phyloP scores from a whole-genome alignment of 495 filamentous ascomycete genomes.

The Aspergillus biplanus region DNA sequence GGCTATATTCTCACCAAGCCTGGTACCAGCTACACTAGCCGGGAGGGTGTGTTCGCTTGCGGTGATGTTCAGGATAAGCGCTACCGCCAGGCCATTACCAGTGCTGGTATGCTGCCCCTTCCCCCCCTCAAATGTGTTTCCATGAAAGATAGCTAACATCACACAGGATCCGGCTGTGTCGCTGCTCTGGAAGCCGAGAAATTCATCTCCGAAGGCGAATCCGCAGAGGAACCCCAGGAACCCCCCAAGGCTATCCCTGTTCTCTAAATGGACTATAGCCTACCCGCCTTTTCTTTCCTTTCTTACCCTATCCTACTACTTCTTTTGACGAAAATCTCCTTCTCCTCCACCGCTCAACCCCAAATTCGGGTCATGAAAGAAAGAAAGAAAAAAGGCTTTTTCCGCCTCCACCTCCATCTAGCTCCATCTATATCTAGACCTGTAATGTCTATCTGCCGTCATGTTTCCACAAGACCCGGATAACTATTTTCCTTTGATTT shows the following conservation, averaged over 20 bases:
- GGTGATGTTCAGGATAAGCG: slow-evolving; percentile 99
- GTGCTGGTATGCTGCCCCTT: slow-evolving; percentile 71
- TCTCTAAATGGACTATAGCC: slow-evolving; percentile 45
- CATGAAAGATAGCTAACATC: slow-evolving; percentile 21
- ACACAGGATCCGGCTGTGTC: slow-evolving; percentile 83
- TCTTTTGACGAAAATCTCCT: background rate
- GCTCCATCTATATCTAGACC: slow-evolving; percentile 9
- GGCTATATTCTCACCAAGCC: slow-evolving; percentile 88
- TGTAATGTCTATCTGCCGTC: slow-evolving; percentile 2
- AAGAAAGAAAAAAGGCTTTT: slow-evolving; percentile 12
- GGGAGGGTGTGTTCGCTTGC: slow-evolving; percentile 93
- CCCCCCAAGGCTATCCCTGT: slow-evolving; percentile 58
- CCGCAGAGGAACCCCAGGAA: slow-evolving; percentile 38
- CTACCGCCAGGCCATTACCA: slow-evolving; percentile 97
- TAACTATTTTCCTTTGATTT: slow-evolving; percentile 21
- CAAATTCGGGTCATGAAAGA: no score
- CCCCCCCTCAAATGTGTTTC: background rate
- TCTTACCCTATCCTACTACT: slow-evolving; percentile 4
- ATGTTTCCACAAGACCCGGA: slow-evolving; percentile 2
- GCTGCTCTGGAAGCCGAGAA: slow-evolving; percentile 96
- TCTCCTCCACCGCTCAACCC: no score
- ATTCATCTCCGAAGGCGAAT: slow-evolving; percentile 77
- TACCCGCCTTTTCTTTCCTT: slow-evolving; percentile 2
- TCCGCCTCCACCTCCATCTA: background rate
- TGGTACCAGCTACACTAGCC: slow-evolving; percentile 83